phyloP scores from a whole-genome alignment of 306 rosid species.

The Sicyos edulis region DNA sequence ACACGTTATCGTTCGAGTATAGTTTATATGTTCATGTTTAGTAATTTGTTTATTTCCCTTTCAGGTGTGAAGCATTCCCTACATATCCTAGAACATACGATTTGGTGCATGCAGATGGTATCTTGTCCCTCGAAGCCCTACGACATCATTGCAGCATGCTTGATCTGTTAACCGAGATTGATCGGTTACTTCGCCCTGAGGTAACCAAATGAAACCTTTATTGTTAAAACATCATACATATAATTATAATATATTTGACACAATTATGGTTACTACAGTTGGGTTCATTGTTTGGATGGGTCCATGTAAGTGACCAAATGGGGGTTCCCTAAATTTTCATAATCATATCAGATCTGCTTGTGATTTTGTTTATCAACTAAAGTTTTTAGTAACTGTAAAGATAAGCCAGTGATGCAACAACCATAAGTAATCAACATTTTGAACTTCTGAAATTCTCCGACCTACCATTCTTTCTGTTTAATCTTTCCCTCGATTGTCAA shows the following conservation, averaged over 20 bases:
- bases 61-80: constrained; percentile 92
- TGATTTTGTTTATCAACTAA: background rate
- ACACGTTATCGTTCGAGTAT: background rate
- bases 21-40: background rate
- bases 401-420: background rate
- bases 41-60: background rate
- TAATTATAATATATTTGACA: background rate
- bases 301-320: background rate
- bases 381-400: background rate
- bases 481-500: background rate
- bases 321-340: background rate
- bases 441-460: background rate
- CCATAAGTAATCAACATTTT: background rate
- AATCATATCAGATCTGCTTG: background rate
- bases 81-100: constrained; percentile 90
- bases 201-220: constrained; percentile 31
- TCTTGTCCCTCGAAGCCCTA: constrained; percentile 58
- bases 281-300: background rate
- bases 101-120: constrained; percentile 84
- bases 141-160: constrained; percentile 66
- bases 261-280: background rate
- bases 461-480: background rate
- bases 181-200: constrained; percentile 91
- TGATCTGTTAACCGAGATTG: constrained; percentile 74
- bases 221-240: background rate